These are phyloP conservation scores for Pseudonitzschia delicatissima DNA, from an alignment of 108 stramenopile genomes.

Conservation along the genomic window DNA sequence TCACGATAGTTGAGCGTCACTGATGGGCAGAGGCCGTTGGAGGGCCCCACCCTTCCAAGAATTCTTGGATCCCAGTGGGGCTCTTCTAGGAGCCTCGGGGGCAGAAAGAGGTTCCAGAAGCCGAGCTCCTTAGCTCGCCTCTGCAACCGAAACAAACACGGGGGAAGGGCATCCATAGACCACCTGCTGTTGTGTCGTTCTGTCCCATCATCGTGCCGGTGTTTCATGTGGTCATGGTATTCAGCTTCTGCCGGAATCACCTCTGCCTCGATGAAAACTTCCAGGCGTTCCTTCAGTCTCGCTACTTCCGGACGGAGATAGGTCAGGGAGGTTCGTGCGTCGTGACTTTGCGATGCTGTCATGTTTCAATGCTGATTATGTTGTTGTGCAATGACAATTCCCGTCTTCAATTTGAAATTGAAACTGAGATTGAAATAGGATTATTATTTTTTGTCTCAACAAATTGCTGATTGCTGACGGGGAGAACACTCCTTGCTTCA, in stretches of 20 bases:
- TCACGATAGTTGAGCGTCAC: slow-evolving; percentile 61
- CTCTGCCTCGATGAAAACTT: slow-evolving; percentile 65
- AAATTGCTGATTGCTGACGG: too few species aligned
- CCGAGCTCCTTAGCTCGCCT: slow-evolving; percentile 61
- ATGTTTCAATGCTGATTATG: too few species aligned
- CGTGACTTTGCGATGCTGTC: too few species aligned
- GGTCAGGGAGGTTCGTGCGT: too few species aligned
- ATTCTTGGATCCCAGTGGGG: slow-evolving; percentile 7
- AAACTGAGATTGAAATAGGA: neutral
- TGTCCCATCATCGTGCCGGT: slow-evolving; percentile 50
- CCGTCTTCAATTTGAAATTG: too few species aligned
- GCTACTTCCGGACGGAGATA: slow-evolving; percentile 48
- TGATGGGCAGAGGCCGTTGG: slow-evolving; percentile 33
- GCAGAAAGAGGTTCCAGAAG: slow-evolving; percentile 91
- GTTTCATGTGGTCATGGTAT: slow-evolving; percentile 56
- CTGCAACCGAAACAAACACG: slow-evolving; percentile 61
- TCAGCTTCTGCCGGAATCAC: slow-evolving; percentile 82
- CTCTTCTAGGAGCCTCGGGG: slow-evolving; percentile 44
- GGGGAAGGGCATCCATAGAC: slow-evolving; percentile 66
- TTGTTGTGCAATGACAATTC: too few species aligned
- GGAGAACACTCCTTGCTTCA: too few species aligned
- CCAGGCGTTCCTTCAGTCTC: slow-evolving; percentile 56
- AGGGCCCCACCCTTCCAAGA: too few species aligned
- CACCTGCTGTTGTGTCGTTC: slow-evolving; percentile 53
- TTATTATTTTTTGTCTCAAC: too few species aligned